These are phyloP conservation scores for Scytalidium lignicola DNA, from an alignment of 2,329 filamentous ascomycete genomes.

Conservation along the genomic window DNA sequence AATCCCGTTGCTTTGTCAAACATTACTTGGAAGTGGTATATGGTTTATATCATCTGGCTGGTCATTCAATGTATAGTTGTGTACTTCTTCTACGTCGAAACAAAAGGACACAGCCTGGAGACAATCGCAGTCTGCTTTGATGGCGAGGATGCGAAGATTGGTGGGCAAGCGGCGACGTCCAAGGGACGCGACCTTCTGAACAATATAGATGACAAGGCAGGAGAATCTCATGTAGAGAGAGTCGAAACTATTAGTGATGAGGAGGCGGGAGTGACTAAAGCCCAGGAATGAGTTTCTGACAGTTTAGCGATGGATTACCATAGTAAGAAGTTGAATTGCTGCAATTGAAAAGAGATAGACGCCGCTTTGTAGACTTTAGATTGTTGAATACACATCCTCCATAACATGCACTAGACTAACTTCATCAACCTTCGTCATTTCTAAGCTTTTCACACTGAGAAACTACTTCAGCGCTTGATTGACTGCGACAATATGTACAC, in stretches of 20 bases:
- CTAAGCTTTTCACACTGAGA: too few species aligned
- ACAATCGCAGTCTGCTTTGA: constrained; percentile 18
- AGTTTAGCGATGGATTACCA: too few species aligned
- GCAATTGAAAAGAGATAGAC: too few species aligned
- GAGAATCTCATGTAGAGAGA: not conserved
- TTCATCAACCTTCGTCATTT: too few species aligned
- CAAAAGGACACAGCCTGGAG: constrained; percentile 25
- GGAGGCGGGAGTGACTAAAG: not conserved
- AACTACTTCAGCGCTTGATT: too few species aligned
- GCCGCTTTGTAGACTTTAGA: too few species aligned
- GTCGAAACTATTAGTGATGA: not conserved
- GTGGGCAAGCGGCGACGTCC: not conserved
- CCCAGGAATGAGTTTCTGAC: too few species aligned
- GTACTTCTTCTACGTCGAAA: constrained; percentile 29
- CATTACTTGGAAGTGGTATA: not conserved
- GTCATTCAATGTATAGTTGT: constrained; percentile 10
- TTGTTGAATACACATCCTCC: too few species aligned
- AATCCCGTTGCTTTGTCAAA: constrained; percentile 38
- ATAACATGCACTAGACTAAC: too few species aligned
- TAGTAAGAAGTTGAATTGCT: too few species aligned
- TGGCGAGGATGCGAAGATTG: not conserved
- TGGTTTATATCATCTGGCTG: not conserved
- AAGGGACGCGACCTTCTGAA: not conserved
- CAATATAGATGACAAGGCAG: not conserved
- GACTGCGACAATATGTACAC: too few species aligned